Percentiles rank a stretch among this genome's conserved stretches.
These are phyloP conservation scores for Pezicula neosporulosa DNA, from an alignment of 2,329 filamentous ascomycete genomes.

Conservation along the genomic window DNA sequence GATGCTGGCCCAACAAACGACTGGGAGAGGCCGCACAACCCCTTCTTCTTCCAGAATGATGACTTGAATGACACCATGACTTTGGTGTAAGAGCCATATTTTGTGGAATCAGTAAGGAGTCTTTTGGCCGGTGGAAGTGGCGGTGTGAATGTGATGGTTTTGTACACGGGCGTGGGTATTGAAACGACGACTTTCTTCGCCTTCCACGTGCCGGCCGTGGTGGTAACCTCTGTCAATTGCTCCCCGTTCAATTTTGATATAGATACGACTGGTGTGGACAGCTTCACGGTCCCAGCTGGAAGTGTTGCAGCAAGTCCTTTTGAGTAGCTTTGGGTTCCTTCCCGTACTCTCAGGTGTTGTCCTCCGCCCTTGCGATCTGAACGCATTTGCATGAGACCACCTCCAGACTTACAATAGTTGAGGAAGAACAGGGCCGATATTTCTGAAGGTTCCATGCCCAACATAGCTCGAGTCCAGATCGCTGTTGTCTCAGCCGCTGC, in stretches of 20 bases:
- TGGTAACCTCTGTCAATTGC: background rate
- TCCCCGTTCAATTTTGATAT: background rate
- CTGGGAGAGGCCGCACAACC: constrained; percentile 42
- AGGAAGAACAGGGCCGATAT: constrained; percentile 50
- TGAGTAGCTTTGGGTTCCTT: background rate
- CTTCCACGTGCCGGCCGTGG: background rate
- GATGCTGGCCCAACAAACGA: constrained; percentile 42
- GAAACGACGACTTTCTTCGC: constrained; percentile 45
- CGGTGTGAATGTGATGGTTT: constrained; percentile 40
- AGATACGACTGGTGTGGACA: background rate
- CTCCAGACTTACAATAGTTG: constrained; percentile 48
- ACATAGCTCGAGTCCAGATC: constrained; percentile 44
- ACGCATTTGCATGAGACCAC: constrained; percentile 47
- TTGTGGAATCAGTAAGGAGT: constrained; percentile 25
- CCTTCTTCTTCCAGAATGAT: constrained; percentile 11
- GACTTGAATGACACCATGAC: constrained; percentile 9
- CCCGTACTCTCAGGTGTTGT: constrained; percentile 11
- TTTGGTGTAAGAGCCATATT: constrained; percentile 34
- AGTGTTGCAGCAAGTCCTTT: background rate
- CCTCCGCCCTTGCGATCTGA: constrained; percentile 49
- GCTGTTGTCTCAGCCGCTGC: constrained; percentile 32
- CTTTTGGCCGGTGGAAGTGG: constrained; percentile 27
- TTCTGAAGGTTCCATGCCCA: constrained; percentile 45
- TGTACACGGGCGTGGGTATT: constrained; percentile 42
- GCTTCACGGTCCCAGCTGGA: background rate